Base-by-base conservation (phyloP, 2,329 filamentous ascomycete genomes). In the Arthrobotrys megalospora region DNA sequence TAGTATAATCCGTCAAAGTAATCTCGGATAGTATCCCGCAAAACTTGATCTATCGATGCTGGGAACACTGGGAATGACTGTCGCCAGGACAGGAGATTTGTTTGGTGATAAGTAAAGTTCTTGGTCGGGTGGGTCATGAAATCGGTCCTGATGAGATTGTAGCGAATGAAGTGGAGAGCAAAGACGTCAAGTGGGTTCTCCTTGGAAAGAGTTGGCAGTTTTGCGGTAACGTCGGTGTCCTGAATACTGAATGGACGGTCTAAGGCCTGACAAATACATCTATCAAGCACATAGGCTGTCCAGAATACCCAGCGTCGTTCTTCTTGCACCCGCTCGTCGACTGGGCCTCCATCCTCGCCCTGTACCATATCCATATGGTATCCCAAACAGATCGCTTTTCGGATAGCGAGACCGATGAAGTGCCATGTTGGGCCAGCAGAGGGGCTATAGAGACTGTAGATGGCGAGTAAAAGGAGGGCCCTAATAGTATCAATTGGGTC, bases 361-460 rank as follows among this genome's bases (percentile, higher is more conserved):
- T 78, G 75, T 6, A 70, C 69, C 70, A 75, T 70, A 55, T 79
- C 76, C 76, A 79, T 79, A 34, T 79, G 76, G 24, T 79, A 79
- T 21, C 76, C 76, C 24, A 79, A 47, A 28, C 76, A 79, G 36
- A 79, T 79, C 0, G 76, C 76, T 24, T 79, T 79, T 19, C 76
- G 34, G 34, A 79, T 75, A 4, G 76, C 76, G 2, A 79, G 69
- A 4, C 76, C 76, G 45, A 79, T 79, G 48, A 79, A 79, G 16
- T 79, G 76, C 76, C 76, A 79, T 60, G 76, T 73, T 11, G 76
- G 76, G 28, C 76, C 76, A 21, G 76, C 76, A 16, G 76, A 79
- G 0, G 76, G 76, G 16, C 70, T 73, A 34, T 78, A 78, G 1
- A 78, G 47, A 58, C 75, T 79, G 53, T 79, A 79, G 10, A 79